Evolutionary conservation across 2,329 filamentous ascomycete species (phyloP).

Genomic region (Paraphoma chrysanthemicola): DNA sequence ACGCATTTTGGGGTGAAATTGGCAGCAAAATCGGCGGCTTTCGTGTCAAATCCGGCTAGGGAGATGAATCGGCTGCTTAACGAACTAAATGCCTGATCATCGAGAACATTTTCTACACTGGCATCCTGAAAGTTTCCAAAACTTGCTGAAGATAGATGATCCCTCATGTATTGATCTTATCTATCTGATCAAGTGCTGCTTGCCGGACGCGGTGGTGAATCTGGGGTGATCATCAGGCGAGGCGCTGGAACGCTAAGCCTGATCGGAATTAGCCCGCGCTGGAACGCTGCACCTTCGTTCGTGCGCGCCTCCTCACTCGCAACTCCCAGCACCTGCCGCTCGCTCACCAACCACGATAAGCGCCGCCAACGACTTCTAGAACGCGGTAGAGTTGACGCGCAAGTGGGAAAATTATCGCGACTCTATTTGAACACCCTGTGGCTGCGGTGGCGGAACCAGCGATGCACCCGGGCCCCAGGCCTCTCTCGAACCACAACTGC

Average conservation of each 20-base stretch:
- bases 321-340: conserved; percentile 24
- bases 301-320: conserved; percentile 33
- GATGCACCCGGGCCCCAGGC: conserved; percentile 35
- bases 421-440: conserved; percentile 19
- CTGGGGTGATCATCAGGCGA: conserved; percentile 28
- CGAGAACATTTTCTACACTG: too few species aligned
- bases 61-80: too few species aligned
- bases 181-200: too few species aligned
- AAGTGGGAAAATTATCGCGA: conserved; percentile 28
- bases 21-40: too few species aligned
- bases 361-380: neutral
- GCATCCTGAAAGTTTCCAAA: too few species aligned
- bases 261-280: conserved; percentile 4
- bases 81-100: too few species aligned
- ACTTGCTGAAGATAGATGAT: too few species aligned
- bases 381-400: conserved; percentile 25
- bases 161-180: too few species aligned
- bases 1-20: too few species aligned
- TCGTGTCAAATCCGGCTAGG: too few species aligned
- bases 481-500: conserved; percentile 28
- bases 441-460: conserved; percentile 36
- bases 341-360: conserved; percentile 14
- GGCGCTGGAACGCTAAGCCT: conserved; percentile 13
- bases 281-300: conserved; percentile 19
- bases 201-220: neutral